phyloP scores from a whole-genome alignment of 2,329 filamentous ascomycete species.

The Ceratocystis eucalypticola region DNA sequence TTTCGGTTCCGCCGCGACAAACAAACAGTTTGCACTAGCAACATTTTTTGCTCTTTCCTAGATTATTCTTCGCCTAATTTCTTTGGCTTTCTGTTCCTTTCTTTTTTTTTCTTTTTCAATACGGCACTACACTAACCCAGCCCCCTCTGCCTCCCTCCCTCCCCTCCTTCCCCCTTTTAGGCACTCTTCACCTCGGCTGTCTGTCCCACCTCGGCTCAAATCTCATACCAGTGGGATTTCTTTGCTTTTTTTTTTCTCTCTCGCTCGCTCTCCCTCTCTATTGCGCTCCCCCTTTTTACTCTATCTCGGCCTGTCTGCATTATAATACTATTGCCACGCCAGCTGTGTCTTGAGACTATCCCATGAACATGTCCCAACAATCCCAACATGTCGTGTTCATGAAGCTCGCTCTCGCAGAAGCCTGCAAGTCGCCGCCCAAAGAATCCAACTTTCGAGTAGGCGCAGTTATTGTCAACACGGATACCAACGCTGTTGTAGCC shows the following conservation, averaged over 20 bases:
- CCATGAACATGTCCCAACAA: background rate
- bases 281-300: background rate
- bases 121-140: background rate
- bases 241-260: background rate
- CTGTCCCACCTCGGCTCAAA: background rate
- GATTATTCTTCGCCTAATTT: background rate
- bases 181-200: background rate
- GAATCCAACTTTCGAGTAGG: slow-evolving; percentile 91
- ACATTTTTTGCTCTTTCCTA: background rate
- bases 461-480: slow-evolving; percentile 60
- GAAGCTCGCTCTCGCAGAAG: slow-evolving; percentile 14
- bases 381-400: slow-evolving; percentile 5
- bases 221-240: background rate
- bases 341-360: background rate
- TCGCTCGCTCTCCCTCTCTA: background rate
- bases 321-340: background rate
- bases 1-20: slow-evolving; percentile 1
- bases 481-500: slow-evolving; percentile 48
- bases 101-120: background rate
- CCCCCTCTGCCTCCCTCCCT: background rate
- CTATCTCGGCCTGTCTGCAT: background rate
- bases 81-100: background rate
- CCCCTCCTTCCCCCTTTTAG: background rate
- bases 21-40: background rate
- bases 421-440: slow-evolving; percentile 49